Base-by-base conservation (phyloP, 495 filamentous ascomycete genomes). In the Cryomyces minteri region DNA sequence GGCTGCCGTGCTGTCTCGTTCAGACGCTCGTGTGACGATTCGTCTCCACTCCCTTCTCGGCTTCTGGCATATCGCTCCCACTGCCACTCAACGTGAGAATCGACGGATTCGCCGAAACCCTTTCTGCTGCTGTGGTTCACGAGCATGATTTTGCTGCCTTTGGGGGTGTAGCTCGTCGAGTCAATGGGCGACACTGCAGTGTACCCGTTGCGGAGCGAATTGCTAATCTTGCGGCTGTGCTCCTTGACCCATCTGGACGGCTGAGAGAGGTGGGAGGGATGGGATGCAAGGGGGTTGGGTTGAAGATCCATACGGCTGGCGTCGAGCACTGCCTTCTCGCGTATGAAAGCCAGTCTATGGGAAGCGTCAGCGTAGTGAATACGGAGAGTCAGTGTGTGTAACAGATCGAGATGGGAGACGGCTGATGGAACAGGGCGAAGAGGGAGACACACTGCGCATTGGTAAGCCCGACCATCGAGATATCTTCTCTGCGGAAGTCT, bases 1-100 rank as follows among this genome's bases (percentile, higher is more conserved):
- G 18, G 18, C 54, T 33, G 54, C 54, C 12, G 54, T 56, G 18
- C 18, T 25, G 18, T 25, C 18, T 25, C 18, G 18, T 25, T 25
- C 18, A 25, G 18, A 25, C 1, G 18, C 18, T 25, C 18, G 18
- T 25, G 18, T 25, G 18, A 25, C 18, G 18, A 25, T 38, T 38
- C 34, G 9, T 3, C 1, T 14, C 34, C 12, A 10, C 34, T 3
- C 3, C 34, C 9, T 38, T 38, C 34, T 38, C 34, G 12, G 9
- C 34, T 14, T 38, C 34, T 14, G 9, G 34, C 9, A 38, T 1
- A 3, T 38, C 34, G 18, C 18, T 25, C 18, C 18, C 18, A 38
- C 34, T 38, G 12, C 34, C 34, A 10, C 34, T 14, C 9, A 38
- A 14, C 34, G 34, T 38, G 3, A 38, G 9, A 10, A 14, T 38